Percentiles rank a stretch among this genome's conserved stretches.
Evolutionary conservation across 1,139 yeast genomes (phyloP).

Genomic region (Geotrichum macrosporum): DNA sequence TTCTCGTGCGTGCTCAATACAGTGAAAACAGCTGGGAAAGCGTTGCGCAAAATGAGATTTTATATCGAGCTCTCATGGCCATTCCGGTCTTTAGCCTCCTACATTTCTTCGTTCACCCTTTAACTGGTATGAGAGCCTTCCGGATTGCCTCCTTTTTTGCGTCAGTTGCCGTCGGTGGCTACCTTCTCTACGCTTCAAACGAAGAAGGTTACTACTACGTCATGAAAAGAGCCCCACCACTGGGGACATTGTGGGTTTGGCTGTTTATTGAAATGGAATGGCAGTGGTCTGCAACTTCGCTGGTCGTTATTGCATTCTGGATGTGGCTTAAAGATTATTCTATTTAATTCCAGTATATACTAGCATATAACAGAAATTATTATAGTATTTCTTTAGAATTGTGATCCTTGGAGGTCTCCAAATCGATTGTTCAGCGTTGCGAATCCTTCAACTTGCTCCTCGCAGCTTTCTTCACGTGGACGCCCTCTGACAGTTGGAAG

Average conservation of each 20-base stretch:
- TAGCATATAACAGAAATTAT: background rate
- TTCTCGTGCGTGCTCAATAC: slow-evolving; percentile 37
- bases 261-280: slow-evolving; percentile 41
- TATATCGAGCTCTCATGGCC: slow-evolving; percentile 26
- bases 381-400: background rate
- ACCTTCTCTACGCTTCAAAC: slow-evolving; percentile 36
- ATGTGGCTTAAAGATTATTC: slow-evolving; percentile 34
- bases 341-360: no score
- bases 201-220: slow-evolving; percentile 40
- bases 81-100: slow-evolving; percentile 33
- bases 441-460: background rate
- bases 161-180: slow-evolving; percentile 35
- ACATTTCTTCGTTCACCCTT: slow-evolving; percentile 30
- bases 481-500: slow-evolving; percentile 1
- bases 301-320: slow-evolving; percentile 33
- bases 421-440: slow-evolving; percentile 6
- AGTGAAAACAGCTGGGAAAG: slow-evolving; percentile 23
- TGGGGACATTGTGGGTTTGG: slow-evolving; percentile 43
- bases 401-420: background rate
- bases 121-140: slow-evolving; percentile 26
- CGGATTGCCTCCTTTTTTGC: slow-evolving; percentile 28
- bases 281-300: slow-evolving; percentile 36
- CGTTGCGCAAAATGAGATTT: slow-evolving; percentile 22
- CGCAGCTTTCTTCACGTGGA: background rate
- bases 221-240: slow-evolving; percentile 42